These are phyloP conservation scores for Saturnispora gosingensis DNA, from an alignment of 805 yeast genomes.

Conservation along the genomic window DNA sequence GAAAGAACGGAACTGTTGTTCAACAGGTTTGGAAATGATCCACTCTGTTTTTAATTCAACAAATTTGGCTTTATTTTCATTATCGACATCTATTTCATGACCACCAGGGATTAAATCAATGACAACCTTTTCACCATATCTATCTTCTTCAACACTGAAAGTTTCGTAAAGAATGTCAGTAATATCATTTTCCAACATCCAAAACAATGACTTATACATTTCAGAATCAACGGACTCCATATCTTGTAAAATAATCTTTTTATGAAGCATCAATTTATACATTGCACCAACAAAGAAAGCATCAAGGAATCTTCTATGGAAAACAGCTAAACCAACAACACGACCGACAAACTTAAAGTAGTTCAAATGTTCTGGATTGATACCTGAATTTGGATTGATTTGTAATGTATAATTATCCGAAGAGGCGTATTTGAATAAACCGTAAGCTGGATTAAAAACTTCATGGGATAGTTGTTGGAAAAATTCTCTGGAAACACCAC, in stretches of 20 bases:
- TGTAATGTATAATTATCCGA: constrained; percentile 97
- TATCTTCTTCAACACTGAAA: constrained; percentile 78
- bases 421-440: constrained; percentile 94
- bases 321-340: constrained; percentile 95
- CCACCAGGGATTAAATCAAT: constrained; percentile 90
- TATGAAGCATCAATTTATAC: constrained; percentile 94
- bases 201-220: constrained; percentile 84
- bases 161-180: constrained; percentile 81
- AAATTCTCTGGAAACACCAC: constrained; percentile 98
- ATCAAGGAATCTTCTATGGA: constrained; percentile 95
- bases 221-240: constrained; percentile 99
- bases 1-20: constrained; percentile 92
- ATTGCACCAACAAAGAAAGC: constrained; percentile 98
- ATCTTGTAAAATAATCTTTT: constrained; percentile 90
- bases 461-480: constrained; percentile 95
- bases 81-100: constrained; percentile 79
- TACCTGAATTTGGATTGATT: constrained; percentile 93
- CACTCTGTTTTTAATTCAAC: constrained; percentile 93
- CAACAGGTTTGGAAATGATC: constrained; percentile 88
- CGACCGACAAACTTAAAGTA: constrained; percentile 98
- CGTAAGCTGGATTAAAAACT: constrained; percentile 97
- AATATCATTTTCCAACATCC: constrained; percentile 94
- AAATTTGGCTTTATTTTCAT: constrained; percentile 90
- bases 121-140: constrained; percentile 85
- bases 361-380: constrained; percentile 95